Base-by-base conservation (phyloP, 345 rosid genomes). In the Populus alba region DNA sequence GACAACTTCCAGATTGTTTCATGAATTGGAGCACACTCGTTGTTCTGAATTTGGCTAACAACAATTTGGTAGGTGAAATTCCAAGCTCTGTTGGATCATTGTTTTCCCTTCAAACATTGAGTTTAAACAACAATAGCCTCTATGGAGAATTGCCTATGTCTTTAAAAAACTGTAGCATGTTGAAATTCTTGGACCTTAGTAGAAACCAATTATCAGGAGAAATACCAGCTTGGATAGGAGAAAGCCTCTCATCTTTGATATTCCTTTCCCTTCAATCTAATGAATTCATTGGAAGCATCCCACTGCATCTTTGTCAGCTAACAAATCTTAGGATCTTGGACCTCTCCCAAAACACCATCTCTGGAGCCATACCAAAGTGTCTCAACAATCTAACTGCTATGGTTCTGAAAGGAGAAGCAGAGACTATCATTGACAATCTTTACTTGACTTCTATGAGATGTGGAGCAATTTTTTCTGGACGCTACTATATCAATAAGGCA, bases 151-250 rank as follows among this genome's bases (percentile, higher is more conserved):
- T 79, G 33, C 80, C 80, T 38, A 8, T 12, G 4, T 75, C 75
- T 16, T 5, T 83, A 47, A 68, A 72, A 67, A 83, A 63, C 7
- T 79, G 75, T 63, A 49, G 1, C 5, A 1, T 11, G 57, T 29
- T 80, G 39, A 66, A 33, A 65, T 61, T 83, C 23, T 7, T 83
- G 27, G 81, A 83, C 65, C 57, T 80, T 6, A 31, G 81, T 31
- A 71, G 74, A 1, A 83, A 83, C 33, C 38, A 33, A 57, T 67
- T 83, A 16, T 74, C 79, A 20, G 83, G 83, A 20, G 66, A 1
- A 67, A 74, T 77, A 76, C 75, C 86, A 15, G 13, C 69, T 20
- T 83, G 86, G 80, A 65, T 83, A 3, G 81, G 81, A 18, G 67
- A 63, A 55, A 61, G 74, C 53, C 71, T 71, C 31, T 1, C 61